Evolutionary conservation across 495 filamentous ascomycete genomes (phyloP).

Genomic region (Aspergillus steynii): DNA sequence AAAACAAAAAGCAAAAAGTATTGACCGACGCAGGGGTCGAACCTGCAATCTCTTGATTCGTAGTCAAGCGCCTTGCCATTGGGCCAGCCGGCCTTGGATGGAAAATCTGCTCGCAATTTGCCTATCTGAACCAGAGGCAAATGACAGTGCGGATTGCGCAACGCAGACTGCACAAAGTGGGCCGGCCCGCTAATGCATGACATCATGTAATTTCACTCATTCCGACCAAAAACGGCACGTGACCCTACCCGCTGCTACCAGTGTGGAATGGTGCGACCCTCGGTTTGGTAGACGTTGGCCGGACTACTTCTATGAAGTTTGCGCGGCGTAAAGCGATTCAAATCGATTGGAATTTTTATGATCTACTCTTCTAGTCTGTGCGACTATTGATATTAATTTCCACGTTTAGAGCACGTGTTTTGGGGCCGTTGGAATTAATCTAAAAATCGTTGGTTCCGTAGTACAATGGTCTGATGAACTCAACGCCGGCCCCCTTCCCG

Average conservation of each 20-base stretch:
- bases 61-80: conserved; percentile 75
- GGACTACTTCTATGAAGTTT: not conserved
- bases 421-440: not conserved
- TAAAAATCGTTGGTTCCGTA: not conserved
- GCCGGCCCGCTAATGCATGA: not conserved
- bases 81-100: conserved; percentile 49
- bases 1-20: conserved; percentile 6
- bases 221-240: not conserved
- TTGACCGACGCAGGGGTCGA: conserved; percentile 42
- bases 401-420: not conserved
- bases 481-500: not conserved
- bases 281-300: not conserved
- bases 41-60: conserved; percentile 63
- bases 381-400: not conserved
- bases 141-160: not conserved
- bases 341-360: not conserved
- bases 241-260: not conserved
- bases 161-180: not conserved
- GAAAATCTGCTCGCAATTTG: not conserved
- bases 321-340: not conserved
- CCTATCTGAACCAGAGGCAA: not conserved
- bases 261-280: not conserved
- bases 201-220: not conserved
- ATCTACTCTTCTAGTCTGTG: not conserved
- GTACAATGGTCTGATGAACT: not conserved